Base-by-base conservation (phyloP, 2,329 filamentous ascomycete genomes). In the Teratosphaeria epicoccoides region DNA sequence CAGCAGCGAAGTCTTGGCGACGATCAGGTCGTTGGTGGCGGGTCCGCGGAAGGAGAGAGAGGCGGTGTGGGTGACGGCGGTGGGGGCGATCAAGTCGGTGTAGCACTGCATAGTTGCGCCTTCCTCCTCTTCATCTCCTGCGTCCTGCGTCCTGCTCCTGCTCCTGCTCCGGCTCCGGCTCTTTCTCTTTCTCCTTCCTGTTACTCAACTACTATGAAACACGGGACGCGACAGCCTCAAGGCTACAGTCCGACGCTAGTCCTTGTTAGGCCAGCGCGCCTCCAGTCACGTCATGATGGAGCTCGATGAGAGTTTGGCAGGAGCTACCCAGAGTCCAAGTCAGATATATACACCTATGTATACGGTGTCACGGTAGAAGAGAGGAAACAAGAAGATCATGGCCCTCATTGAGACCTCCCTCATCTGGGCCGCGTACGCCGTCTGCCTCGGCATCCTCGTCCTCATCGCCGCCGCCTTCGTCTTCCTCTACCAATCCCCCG, bases 401-500 rank as follows among this genome's bases (percentile, higher is more conserved):
- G 78, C 79, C 47, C 74, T 93, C 66, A 81, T 96, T 56, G 89
- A 94, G 68, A 86, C 85, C 51, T 88, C 87, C 65, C 78, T 97
- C 59, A 97, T 97, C 70, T 98, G 93, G 93, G 83, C 93, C 56
- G 82, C 90, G 50, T 98, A 97, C 69, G 88, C 85, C 55, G 80
- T 91, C 54, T 90, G 87, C 51, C 77, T 97, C 47, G 83, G 69
- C 55, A 73, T 95, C 51, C 81, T 91, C 56, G 79, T 95, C 49
- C 73, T 84, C 58, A 83, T 88, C 52, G 85, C 90, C 50, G 80
- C 84, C 56, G 80, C 94, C 63, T 96, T 94, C 59, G 88, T 93
- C 55, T 91, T 91, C 70, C 81, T 88, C 61, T 97, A 95, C 78
- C 91, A 97, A 68, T 83, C 86, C 10, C 87, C 90, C 28, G 82